A percentile compares a stretch with the other conserved stretches of the same genome.
Evolutionary conservation across 371 early-diverging fungal genomes (phyloP).

Genomic region (Mortierella sp.): DNA sequence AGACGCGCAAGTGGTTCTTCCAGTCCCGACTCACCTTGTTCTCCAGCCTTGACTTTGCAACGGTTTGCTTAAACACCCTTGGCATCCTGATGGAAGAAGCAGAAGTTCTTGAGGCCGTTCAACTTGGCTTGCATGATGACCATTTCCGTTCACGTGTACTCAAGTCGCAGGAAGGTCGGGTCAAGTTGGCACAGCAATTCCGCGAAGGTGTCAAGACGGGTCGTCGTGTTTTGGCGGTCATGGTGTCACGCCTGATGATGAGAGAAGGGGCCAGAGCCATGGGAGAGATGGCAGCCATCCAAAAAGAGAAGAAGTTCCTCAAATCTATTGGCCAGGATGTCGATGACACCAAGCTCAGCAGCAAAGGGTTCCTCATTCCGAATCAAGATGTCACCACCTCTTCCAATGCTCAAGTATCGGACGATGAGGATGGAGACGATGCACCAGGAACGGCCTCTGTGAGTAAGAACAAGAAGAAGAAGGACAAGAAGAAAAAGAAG

Average conservation of each 20-base stretch:
- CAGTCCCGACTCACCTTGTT: constrained; percentile 48
- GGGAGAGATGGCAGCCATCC: constrained; percentile 74
- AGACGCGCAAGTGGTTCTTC: constrained; percentile 54
- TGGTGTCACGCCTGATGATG: constrained; percentile 75
- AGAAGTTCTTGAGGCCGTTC: constrained; percentile 74
- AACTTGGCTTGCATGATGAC: constrained; percentile 56
- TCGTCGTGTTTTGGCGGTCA: constrained; percentile 73
- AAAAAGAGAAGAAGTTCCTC: constrained; percentile 73
- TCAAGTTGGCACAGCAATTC: constrained; percentile 67
- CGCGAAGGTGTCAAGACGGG: constrained; percentile 77
- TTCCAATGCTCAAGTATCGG: constrained; percentile 43
- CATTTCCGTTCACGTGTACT: constrained; percentile 60
- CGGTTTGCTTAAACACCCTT: constrained; percentile 64
- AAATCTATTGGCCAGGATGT: constrained; percentile 61
- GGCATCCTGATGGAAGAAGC: constrained; percentile 79
- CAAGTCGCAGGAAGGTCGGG: constrained; percentile 64
- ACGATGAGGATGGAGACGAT: constrained; percentile 41
- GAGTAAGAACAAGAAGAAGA: constrained; percentile 57
- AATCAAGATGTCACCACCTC: constrained; percentile 44
- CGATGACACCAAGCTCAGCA: constrained; percentile 27
- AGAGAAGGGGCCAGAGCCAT: constrained; percentile 78
- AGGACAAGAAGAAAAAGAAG: constrained; percentile 61
- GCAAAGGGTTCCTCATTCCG: constrained; percentile 32
- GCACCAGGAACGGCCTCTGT: constrained; percentile 13
- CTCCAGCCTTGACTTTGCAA: constrained; percentile 61